phyloP scores from a whole-genome alignment of 139 green algal genomes.

The Eudorina sp. region DNA sequence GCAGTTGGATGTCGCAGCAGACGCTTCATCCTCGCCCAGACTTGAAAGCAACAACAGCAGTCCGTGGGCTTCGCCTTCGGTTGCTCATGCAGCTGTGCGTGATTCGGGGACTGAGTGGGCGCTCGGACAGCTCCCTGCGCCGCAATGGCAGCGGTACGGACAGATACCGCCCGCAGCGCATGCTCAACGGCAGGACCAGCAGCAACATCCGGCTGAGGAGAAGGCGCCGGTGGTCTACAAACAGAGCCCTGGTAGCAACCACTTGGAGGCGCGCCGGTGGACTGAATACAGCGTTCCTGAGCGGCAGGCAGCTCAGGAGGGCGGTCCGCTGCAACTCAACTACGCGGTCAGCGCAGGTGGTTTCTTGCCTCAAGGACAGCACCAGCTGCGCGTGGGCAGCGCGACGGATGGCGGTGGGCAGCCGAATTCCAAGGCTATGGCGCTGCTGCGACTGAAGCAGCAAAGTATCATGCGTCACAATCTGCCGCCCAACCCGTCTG shows the following conservation, averaged over 20 bases:
- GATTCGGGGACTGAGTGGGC: background rate
- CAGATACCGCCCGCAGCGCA: background rate
- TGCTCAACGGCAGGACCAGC: background rate
- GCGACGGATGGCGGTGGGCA: background rate
- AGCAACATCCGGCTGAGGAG: background rate
- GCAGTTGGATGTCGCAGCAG: background rate
- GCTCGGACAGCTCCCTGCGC: constrained; percentile 4
- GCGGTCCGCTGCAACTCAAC: background rate
- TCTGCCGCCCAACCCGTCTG: too few species aligned
- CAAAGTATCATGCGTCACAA: constrained; percentile 45
- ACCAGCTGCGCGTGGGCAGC: background rate
- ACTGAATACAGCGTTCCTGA: constrained; percentile 8
- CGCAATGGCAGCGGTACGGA: constrained; percentile 15
- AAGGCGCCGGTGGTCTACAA: background rate
- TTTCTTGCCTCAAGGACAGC: background rate
- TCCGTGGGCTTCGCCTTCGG: constrained; percentile 15
- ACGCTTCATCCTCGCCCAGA: background rate
- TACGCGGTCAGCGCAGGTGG: background rate
- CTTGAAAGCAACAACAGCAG: background rate
- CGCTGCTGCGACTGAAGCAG: constrained; percentile 53
- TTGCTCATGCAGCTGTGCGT: background rate
- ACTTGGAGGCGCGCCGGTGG: background rate
- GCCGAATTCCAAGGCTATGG: constrained; percentile 1
- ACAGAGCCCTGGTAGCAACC: background rate
- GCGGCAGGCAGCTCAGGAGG: background rate